Conservation (phyloP, 1,139 yeast species). For the Nakaseomyces bracarensis region DNA sequence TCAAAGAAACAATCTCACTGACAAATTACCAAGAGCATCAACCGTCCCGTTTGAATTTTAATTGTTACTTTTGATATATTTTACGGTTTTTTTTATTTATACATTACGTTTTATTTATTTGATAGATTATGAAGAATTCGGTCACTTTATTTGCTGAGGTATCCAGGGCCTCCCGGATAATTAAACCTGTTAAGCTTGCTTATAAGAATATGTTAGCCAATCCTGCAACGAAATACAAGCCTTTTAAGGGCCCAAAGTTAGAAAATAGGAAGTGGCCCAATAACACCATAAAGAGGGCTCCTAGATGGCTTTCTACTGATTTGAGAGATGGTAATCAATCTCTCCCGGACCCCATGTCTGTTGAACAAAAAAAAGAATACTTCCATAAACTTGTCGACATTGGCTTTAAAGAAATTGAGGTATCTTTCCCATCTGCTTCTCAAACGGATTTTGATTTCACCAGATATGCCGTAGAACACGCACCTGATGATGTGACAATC, state of each 20-base stretch:
- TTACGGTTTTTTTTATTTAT: not conserved
- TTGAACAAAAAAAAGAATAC: slow-evolving; percentile 80
- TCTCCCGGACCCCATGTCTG: slow-evolving; percentile 92
- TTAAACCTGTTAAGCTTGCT: slow-evolving; percentile 30
- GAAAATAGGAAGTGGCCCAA: slow-evolving; percentile 86
- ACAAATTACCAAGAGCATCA: too few relatives aligned
- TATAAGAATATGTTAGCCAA: slow-evolving; percentile 51
- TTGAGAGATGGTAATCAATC: slow-evolving; percentile 96
- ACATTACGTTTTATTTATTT: not conserved
- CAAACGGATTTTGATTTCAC: slow-evolving; percentile 96
- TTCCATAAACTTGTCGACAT: slow-evolving; percentile 78
- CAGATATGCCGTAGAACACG: slow-evolving; percentile 80
- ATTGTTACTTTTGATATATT: not conserved
- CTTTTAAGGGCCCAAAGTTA: slow-evolving; percentile 58
- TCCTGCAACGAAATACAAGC: slow-evolving; percentile 69
- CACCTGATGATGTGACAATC: slow-evolving; percentile 87
- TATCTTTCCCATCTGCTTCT: slow-evolving; percentile 91
- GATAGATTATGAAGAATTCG: not conserved
- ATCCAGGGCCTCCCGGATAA: slow-evolving; percentile 21
- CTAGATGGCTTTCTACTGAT: slow-evolving; percentile 95
- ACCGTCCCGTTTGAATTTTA: too few relatives aligned
- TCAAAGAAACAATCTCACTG: too few relatives aligned
- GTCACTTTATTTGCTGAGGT: slow-evolving; percentile 9
- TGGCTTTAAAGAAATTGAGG: slow-evolving; percentile 96
- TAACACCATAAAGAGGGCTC: slow-evolving; percentile 65